These are phyloP conservation scores for Ustilago tritici DNA, from an alignment of 1,284 basidiomycete genomes.

Conservation along the genomic window DNA sequence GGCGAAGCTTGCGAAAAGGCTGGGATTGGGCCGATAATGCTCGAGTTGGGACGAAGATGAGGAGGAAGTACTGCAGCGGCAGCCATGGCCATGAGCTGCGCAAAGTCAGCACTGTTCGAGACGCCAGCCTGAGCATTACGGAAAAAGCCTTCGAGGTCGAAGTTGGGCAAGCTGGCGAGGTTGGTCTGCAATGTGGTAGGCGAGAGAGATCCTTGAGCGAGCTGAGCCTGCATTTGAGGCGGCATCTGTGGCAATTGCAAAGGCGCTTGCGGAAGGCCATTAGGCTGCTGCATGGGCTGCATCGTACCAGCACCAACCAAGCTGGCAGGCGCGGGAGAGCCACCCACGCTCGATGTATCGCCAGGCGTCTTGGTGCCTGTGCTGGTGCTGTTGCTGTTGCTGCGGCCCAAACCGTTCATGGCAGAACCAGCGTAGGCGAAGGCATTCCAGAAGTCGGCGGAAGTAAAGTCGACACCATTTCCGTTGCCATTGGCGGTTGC, in stretches of 20 bases:
- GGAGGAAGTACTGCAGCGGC: conserved; percentile 40
- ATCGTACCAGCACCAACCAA: conserved; percentile 12
- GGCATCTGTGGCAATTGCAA: conserved; percentile 34
- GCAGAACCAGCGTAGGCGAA: conserved; percentile 42
- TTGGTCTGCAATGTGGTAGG: conserved; percentile 56
- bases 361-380: conserved; percentile 47
- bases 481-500: conserved; percentile 17
- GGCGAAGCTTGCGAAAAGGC: conserved; percentile 28
- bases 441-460: conserved; percentile 54
- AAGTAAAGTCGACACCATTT: conserved; percentile 36
- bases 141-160: conserved; percentile 63
- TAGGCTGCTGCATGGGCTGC: conserved; percentile 24
- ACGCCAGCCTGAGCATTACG: conserved; percentile 51
- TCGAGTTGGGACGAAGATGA: conserved; percentile 33
- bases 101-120: conserved; percentile 68
- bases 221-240: conserved; percentile 43
- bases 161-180: conserved; percentile 60
- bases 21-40: conserved; percentile 5
- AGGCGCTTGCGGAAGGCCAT: conserved; percentile 17
- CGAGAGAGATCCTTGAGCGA: conserved; percentile 60
- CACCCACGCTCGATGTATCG: conserved; percentile 38
- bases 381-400: conserved; percentile 55
- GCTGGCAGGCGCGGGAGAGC: conserved; percentile 30
- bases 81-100: conserved; percentile 76
- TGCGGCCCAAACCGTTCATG: conserved; percentile 39